These are phyloP conservation scores for Bathelium albidoporum DNA, from an alignment of 495 filamentous ascomycete species.

Conservation along the genomic window DNA sequence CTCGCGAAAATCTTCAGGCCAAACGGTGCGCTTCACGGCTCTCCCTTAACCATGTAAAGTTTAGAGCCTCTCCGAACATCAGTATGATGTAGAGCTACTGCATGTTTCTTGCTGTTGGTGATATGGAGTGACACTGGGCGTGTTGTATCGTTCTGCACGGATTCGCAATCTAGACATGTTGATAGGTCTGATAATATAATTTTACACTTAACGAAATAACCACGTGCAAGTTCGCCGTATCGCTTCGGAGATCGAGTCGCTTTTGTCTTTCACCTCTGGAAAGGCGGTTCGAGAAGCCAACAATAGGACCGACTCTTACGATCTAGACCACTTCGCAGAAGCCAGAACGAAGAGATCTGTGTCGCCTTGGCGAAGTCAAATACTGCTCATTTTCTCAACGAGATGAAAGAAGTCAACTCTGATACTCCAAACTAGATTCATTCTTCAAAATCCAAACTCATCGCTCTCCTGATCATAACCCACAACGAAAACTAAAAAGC, in stretches of 20 bases:
- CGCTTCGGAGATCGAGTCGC: not conserved
- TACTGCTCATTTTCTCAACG: not conserved
- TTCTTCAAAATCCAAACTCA: not conserved
- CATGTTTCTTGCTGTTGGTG: not conserved
- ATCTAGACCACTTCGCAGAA: not conserved
- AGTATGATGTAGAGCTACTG: not conserved
- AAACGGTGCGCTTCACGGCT: not conserved
- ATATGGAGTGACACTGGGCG: not conserved
- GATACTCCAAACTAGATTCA: not conserved
- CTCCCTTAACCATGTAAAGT: not conserved
- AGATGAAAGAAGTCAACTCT: not conserved
- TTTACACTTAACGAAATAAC: too few species aligned
- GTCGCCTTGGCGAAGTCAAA: not conserved
- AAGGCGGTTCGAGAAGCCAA: not conserved
- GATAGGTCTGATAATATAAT: not conserved
- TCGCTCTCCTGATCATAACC: not conserved
- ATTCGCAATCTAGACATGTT: not conserved
- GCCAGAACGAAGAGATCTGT: not conserved
- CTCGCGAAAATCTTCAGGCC: too few species aligned
- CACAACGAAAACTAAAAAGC: not conserved
- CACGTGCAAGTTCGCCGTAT: not conserved
- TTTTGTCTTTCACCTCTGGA: not conserved
- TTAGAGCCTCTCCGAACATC: not conserved
- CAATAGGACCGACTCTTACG: not conserved
- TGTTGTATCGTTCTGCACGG: not conserved